Percentiles rank a stretch among this genome's conserved stretches.
phyloP scores from a whole-genome alignment of 805 yeast genomes.

The Candida alai region DNA sequence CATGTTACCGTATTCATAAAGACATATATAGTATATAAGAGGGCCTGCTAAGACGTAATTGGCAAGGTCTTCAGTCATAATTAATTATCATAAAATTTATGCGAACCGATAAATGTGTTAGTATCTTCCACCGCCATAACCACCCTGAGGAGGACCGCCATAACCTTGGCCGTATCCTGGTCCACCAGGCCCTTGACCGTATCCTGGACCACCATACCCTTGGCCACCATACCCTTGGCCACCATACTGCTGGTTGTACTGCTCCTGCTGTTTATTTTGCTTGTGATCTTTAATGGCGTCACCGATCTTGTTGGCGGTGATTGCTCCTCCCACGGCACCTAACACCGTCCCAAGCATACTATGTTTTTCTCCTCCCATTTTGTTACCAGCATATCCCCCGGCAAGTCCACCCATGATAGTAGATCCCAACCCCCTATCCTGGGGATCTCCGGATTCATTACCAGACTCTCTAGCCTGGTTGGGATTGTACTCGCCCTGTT shows the following conservation, averaged over 20 bases:
- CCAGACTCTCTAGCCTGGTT: conserved; percentile 20
- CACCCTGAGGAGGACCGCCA: no score
- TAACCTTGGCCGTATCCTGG: conserved; percentile 11
- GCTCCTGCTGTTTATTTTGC: conserved; percentile 12
- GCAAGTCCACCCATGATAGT: conserved; percentile 49
- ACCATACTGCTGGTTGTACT: conserved; percentile 2
- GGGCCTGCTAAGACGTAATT: no score
- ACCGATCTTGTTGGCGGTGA: conserved; percentile 48
- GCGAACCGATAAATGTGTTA: no score
- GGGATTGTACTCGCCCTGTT: conserved; percentile 30
- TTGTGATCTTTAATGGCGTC: conserved; percentile 30
- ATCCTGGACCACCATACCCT: conserved; percentile 19
- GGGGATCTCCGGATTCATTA: conserved; percentile 1
- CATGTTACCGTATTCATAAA: no score
- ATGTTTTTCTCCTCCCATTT: conserved; percentile 34
- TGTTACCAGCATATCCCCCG: conserved; percentile 51
- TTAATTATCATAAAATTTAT: no score
- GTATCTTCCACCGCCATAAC: no score
- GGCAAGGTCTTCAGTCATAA: no score
- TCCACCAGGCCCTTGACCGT: conserved; percentile 9
- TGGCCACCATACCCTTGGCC: conserved; percentile 1
- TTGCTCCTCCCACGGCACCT: conserved; percentile 56
- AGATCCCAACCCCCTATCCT: conserved; percentile 38
- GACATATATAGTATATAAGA: no score
- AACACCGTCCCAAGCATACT: conserved; percentile 42